phyloP scores from a whole-genome alignment of 805 yeast species.

The Hanseniaspora taiwanica region DNA sequence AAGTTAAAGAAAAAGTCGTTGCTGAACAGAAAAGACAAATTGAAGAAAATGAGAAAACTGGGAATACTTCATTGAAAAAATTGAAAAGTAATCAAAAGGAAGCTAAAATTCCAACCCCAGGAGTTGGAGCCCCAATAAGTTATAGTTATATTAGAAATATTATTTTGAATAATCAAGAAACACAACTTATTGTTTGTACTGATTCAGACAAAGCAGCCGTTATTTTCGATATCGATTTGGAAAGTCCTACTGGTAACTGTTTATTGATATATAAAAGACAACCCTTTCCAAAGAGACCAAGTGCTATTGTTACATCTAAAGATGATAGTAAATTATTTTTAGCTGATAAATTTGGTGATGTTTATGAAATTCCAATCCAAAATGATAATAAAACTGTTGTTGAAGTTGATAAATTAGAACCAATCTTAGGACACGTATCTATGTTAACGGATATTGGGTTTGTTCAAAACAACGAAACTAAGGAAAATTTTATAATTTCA shows the following conservation, averaged over 20 bases:
- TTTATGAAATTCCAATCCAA: slow-evolving; percentile 44
- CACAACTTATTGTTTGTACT: slow-evolving; percentile 51
- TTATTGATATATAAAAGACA: slow-evolving; percentile 52
- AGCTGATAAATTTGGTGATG: slow-evolving; percentile 97
- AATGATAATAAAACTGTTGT: slow-evolving; percentile 19
- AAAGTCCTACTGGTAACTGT: slow-evolving; percentile 25
- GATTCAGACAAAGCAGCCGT: slow-evolving; percentile 76
- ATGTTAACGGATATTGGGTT: slow-evolving; percentile 71
- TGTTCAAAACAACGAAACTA: slow-evolving; percentile 17
- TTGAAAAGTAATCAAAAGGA: slow-evolving; percentile 24
- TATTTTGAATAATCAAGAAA: slow-evolving; percentile 37
- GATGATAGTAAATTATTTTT: slow-evolving; percentile 43
- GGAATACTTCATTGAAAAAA: slow-evolving; percentile 18
- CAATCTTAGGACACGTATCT: slow-evolving; percentile 90
- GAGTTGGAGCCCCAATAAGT: slow-evolving; percentile 55
- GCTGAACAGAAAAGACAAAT: slow-evolving; percentile 25
- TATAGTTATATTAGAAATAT: slow-evolving; percentile 59
- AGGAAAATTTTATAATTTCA: slow-evolving; percentile 45
- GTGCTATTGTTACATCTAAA: slow-evolving; percentile 50
- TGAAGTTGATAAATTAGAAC: slow-evolving; percentile 37
- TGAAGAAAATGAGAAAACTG: slow-evolving; percentile 14
- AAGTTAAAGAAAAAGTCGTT: slow-evolving; percentile 35
- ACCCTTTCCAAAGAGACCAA: slow-evolving; percentile 84
- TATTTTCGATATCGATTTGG: slow-evolving; percentile 33
- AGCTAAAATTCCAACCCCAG: slow-evolving; percentile 47